Evolutionary conservation across 2,329 filamentous ascomycete species (phyloP).

Genomic region (Cercospora beticola): DNA sequence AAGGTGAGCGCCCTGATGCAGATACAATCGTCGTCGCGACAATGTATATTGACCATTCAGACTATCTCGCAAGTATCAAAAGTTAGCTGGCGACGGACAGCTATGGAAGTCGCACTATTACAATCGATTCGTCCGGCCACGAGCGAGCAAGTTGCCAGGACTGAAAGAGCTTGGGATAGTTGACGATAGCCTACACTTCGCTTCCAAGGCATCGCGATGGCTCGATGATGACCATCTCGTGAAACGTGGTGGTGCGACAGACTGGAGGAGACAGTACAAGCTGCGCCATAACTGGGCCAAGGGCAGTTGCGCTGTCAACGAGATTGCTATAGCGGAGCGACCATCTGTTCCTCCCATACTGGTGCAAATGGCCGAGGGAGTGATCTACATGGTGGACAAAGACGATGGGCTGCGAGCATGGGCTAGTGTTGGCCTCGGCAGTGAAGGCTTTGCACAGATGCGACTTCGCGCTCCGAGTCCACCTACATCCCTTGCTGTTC

Average conservation of each 20-base stretch:
- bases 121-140: constrained; percentile 77
- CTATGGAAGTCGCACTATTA: constrained; percentile 92
- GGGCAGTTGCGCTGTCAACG: constrained; percentile 76
- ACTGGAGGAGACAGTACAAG: constrained; percentile 89
- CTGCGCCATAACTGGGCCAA: constrained; percentile 87
- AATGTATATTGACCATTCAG: constrained; percentile 49
- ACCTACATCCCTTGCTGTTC: constrained; percentile 68
- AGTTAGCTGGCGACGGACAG: constrained; percentile 75
- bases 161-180: constrained; percentile 48
- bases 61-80: constrained; percentile 73
- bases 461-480: constrained; percentile 28
- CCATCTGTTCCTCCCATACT: constrained; percentile 61
- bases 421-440: constrained; percentile 60
- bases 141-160: constrained; percentile 72
- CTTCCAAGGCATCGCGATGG: constrained; percentile 60
- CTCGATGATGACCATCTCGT: constrained; percentile 60
- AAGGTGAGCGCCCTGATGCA: constrained; percentile 45
- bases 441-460: constrained; percentile 58
- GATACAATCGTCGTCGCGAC: neutral
- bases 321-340: constrained; percentile 63
- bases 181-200: constrained; percentile 49
- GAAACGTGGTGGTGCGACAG: constrained; percentile 51
- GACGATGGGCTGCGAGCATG: constrained; percentile 72
- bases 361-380: constrained; percentile 72
- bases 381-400: constrained; percentile 74